These are phyloP conservation scores for Xylaria sp. DNA, from an alignment of 2,329 filamentous ascomycete species.

Conservation along the genomic window DNA sequence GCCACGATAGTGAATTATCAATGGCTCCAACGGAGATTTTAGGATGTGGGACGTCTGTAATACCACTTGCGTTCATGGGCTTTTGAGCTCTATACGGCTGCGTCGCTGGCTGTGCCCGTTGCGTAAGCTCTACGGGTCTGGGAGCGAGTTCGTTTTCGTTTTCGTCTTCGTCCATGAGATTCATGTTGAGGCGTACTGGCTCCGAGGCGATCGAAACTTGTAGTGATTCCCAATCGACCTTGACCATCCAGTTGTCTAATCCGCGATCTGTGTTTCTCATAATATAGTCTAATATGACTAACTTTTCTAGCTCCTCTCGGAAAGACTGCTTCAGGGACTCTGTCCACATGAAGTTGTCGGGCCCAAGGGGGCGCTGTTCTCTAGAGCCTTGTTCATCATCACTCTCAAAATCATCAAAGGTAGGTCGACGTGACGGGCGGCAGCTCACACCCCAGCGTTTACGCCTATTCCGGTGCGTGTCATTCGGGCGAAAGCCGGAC, in stretches of 20 bases:
- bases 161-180: slow-evolving; percentile 42
- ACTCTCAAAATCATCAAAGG: slow-evolving; percentile 43
- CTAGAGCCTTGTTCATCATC: slow-evolving; percentile 41
- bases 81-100: slow-evolving; percentile 73
- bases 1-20: slow-evolving; percentile 97
- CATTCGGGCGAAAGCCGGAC: slow-evolving; percentile 62
- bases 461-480: slow-evolving; percentile 62
- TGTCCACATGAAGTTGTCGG: slow-evolving; percentile 74
- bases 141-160: slow-evolving; percentile 50
- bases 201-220: slow-evolving; percentile 83
- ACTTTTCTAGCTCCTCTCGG: slow-evolving; percentile 89
- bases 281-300: slow-evolving; percentile 96
- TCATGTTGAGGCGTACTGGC: slow-evolving; percentile 62
- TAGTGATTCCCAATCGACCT: slow-evolving; percentile 79
- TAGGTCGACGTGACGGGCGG: slow-evolving; percentile 50
- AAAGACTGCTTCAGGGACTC: slow-evolving; percentile 84
- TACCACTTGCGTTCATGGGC: slow-evolving; percentile 71
- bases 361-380: slow-evolving; percentile 37
- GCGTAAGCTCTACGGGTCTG: slow-evolving; percentile 54
- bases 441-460: slow-evolving; percentile 78
- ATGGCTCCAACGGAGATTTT: slow-evolving; percentile 82
- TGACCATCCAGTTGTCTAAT: slow-evolving; percentile 99
- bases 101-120: slow-evolving; percentile 35
- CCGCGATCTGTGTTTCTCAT: slow-evolving; percentile 98
- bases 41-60: slow-evolving; percentile 44